Percentiles rank a stretch among this genome's conserved stretches.
Evolutionary conservation across 2,329 filamentous ascomycete genomes (phyloP).

Genomic region (Colletotrichum brevisporum): DNA sequence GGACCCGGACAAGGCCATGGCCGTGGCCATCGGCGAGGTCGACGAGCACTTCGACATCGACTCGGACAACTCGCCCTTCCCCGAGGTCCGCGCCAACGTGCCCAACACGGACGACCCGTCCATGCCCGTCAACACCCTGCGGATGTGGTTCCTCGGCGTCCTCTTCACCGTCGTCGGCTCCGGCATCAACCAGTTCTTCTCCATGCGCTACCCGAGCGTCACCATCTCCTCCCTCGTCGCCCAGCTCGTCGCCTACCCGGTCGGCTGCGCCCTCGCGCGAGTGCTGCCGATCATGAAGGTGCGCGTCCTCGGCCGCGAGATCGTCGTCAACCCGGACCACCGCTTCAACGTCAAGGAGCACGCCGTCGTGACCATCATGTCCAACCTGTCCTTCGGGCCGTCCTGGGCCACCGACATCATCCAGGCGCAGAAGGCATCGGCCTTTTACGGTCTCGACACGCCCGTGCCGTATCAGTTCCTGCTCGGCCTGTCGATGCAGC

Average conservation of each 20-base stretch:
- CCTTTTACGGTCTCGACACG: conserved; percentile 54
- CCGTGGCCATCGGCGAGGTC: conserved; percentile 32
- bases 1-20: conserved; percentile 30
- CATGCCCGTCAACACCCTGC: conserved; percentile 53
- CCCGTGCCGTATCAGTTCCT: conserved; percentile 60
- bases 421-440: conserved; percentile 60
- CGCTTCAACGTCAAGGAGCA: conserved; percentile 68
- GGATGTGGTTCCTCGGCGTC: conserved; percentile 53
- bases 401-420: conserved; percentile 61
- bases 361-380: conserved; percentile 65
- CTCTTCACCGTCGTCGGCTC: conserved; percentile 50
- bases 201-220: conserved; percentile 54
- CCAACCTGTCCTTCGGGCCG: conserved; percentile 61
- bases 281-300: conserved; percentile 52
- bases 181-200: conserved; percentile 55
- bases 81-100: conserved; percentile 57
- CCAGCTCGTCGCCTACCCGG: conserved; percentile 54
- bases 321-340: conserved; percentile 61
- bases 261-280: conserved; percentile 52
- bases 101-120: conserved; percentile 54
- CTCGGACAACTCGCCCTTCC: conserved; percentile 50
- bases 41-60: conserved; percentile 32
- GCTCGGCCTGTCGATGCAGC: conserved; percentile 61
- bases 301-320: conserved; percentile 49
- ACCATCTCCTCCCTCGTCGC: conserved; percentile 54